Evolutionary conservation across 495 filamentous ascomycete species (phyloP), one percentile per base, ranked within the genome.

Genomic region (Copromyces sp.): DNA sequence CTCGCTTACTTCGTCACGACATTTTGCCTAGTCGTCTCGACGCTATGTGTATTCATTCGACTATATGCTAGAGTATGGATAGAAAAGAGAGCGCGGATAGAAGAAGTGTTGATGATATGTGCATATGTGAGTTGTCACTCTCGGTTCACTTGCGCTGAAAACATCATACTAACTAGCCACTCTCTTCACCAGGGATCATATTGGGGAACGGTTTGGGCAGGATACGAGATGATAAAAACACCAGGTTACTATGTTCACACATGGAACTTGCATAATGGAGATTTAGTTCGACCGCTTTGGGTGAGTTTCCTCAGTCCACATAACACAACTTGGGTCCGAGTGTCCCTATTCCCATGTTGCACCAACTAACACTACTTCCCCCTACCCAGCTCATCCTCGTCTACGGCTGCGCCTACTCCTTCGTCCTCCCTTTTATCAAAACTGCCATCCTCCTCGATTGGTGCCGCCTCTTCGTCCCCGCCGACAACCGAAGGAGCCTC

Each of bases 381-480:
- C 2, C 8, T 12, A 40, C 39, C 2, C 39, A 78, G 77, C 72
- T 77, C 24, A 65, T 76, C 9, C 75, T 74, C 37, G 65, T 78
- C n/a, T 70, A 72, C 39, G 35, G 71, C 24, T 79, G 70, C n/a
- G 73, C 78, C 59, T 82, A 77, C 70, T 61, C 44, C 9, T 70
- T 69, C 9, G 74, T 73, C 12, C 76, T 82, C 47, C 38, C 79
- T 0, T 71, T 76, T 5, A 72, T 80, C 20, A 83, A 83, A 68
- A 74, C 76, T 2, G 79, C 79, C 17, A 82, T 83, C 61, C 78
- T 83, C 8, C 73, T 81, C 39, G 80, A 82, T 29, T 83, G 81
- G 79, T 40, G 76, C 17, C 78, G 75, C 20, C 73, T 80, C 20
- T 81, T 81, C 77, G 77, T 77, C 3, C 81, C 81, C 0, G 24